Base-by-base conservation (phyloP, 768 basidiomycete species). In the Gautieria morchelliformis region DNA sequence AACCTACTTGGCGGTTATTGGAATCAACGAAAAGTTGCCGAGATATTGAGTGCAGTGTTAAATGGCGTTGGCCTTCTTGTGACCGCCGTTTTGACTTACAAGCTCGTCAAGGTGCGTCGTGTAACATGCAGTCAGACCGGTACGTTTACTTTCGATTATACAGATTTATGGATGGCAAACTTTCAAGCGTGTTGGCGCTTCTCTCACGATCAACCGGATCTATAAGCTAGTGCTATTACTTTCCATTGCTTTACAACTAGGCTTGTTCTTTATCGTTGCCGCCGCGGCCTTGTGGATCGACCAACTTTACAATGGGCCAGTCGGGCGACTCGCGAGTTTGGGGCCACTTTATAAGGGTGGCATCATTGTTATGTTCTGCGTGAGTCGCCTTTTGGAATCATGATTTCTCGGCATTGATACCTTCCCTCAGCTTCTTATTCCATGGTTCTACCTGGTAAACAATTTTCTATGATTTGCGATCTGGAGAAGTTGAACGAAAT, bases 121-220 rank as follows among this genome's bases (percentile, higher is more conserved):
- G 35, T 4, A 32, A 50, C 20, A 37, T 48, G 1, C 24, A 27
- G 17, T 19, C 27, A n/a, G 41, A 17, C 22, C 4, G 5, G 27
- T 5, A 40, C 22, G 9, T 39, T 14, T 27, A 22, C 54, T 49
- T 27, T 20, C 11, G 22, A 14, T 14, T 35, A 5, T 39, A 3
- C 54, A 87, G 85, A 64, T 76, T 15, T 91, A 87, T 66, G 86
- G 89, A 45, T 92, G 88, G 88, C 86, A 88, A 69, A 92, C 88
- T 0, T 92, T 90, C 78, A 89, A 89, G 68, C 85, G 87, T 57
- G 81, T 90, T 52, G 88, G 89, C 39, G 87, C 89, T 11, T 87
- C 83, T 6, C 70, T 80, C 62, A 75, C 74, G 11, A 88, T 91
- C 70, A 87, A 85, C 68, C 78, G 82, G 37, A 68, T 87, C 59